A percentile compares a stretch with the other conserved stretches of the same genome.
Conservation (phyloP, 768 basidiomycete species). For the Cystoderma amianthinum region DNA sequence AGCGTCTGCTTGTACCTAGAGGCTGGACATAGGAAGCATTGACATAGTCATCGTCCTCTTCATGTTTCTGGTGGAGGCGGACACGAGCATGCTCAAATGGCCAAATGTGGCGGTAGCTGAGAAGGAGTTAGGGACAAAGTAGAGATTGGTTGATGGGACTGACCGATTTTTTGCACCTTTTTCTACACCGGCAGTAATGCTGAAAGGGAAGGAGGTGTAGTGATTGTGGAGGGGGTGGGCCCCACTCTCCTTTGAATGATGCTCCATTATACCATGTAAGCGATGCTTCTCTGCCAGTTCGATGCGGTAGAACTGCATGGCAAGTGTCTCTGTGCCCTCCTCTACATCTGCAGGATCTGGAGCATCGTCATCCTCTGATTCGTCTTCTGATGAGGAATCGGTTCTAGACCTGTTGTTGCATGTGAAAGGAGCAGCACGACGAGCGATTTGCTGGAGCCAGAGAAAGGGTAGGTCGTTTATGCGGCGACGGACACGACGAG, state of each 20-base stretch:
- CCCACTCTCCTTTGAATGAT: constrained; percentile 66
- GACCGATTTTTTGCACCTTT: constrained; percentile 91
- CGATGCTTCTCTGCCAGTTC: constrained; percentile 88
- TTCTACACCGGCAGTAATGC: constrained; percentile 93
- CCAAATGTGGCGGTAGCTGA: constrained; percentile 93
- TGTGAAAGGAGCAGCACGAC: constrained; percentile 30
- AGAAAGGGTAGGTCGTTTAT: constrained; percentile 72
- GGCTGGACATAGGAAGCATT: constrained; percentile 94
- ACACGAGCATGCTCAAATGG: constrained; percentile 95
- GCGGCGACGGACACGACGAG: constrained; percentile 42
- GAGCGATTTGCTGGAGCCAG: constrained; percentile 73
- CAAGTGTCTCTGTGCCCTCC: constrained; percentile 72
- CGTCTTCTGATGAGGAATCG: constrained; percentile 18
- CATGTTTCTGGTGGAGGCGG: constrained; percentile 38
- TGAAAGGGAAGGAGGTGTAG: constrained; percentile 63
- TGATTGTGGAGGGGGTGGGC: constrained; percentile 8
- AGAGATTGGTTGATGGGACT: constrained; percentile 6
- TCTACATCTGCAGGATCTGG: constrained; percentile 36
- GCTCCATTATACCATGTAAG: constrained; percentile 86
- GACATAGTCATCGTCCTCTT: constrained; percentile 73
- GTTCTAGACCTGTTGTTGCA: constrained; percentile 10
- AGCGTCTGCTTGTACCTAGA: constrained; percentile 70
- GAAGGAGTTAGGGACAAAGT: constrained; percentile 2
- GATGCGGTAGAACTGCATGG: constrained; percentile 90
- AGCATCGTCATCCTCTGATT: constrained; percentile 21